Percentiles rank a stretch among this genome's conserved stretches.
These are phyloP conservation scores for Trichomonascaceae sp. DNA, from an alignment of 1,139 yeast species.

Conservation along the genomic window DNA sequence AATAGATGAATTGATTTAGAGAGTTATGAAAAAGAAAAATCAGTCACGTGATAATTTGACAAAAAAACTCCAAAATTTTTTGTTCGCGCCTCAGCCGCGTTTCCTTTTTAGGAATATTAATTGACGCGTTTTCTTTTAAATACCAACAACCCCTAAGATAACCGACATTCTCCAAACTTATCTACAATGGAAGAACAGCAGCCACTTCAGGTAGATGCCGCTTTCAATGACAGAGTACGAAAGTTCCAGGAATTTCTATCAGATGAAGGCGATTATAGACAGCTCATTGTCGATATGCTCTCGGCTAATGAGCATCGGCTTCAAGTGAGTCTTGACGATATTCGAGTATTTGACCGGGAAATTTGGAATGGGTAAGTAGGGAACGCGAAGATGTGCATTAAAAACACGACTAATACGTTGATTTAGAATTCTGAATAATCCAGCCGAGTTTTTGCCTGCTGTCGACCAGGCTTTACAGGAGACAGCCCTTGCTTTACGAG, in stretches of 20 bases:
- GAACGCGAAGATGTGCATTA: neutral
- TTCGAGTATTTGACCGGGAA: constrained; percentile 74
- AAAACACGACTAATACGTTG: neutral
- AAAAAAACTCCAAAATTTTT: too few relatives aligned
- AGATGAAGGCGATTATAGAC: constrained; percentile 56
- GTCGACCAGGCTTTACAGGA: constrained; percentile 84
- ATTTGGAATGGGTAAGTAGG: constrained; percentile 61
- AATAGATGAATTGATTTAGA: neutral
- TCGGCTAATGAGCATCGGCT: constrained; percentile 61
- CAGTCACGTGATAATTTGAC: neutral
- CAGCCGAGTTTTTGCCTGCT: constrained; percentile 85
- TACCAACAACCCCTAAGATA: neutral
- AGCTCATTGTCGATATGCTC: constrained; percentile 66
- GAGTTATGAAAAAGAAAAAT: neutral
- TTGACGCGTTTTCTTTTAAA: constrained; percentile 5
- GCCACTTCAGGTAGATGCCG: constrained; percentile 8
- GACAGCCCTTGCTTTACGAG: constrained; percentile 47
- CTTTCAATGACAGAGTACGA: constrained; percentile 68
- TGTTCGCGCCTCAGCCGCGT: neutral
- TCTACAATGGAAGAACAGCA: constrained; percentile 4
- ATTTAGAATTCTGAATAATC: constrained; percentile 48
- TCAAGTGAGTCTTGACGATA: constrained; percentile 73
- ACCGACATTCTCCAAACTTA: neutral
- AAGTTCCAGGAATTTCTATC: constrained; percentile 85
- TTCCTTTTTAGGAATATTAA: constrained; percentile 6